Evolutionary conservation across 495 filamentous ascomycete genomes (phyloP).

Genomic region (Aspergillus nidulans): DNA sequence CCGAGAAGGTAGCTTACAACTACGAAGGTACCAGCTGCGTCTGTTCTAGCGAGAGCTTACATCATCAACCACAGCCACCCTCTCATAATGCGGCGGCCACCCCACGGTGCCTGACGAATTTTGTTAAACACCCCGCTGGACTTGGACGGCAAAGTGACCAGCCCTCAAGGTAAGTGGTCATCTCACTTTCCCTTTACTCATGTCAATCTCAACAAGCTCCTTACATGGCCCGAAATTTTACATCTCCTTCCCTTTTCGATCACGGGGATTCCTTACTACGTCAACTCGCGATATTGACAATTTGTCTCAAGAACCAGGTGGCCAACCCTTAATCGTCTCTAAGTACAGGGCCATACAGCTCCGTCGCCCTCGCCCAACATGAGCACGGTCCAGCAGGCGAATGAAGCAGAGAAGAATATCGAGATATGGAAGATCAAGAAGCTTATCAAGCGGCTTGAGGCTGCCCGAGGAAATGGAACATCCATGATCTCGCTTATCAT

Average conservation of each 20-base stretch:
- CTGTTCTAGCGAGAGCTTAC: constrained; percentile 20
- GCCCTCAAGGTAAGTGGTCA: constrained; percentile 19
- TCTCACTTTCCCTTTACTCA: neutral
- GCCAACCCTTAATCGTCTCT: constrained; percentile 10
- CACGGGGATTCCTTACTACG: too few species aligned
- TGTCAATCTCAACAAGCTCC: neutral
- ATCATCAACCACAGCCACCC: constrained; percentile 23
- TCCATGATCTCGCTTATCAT: constrained; percentile 99
- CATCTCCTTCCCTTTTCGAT: neutral
- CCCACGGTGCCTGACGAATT: constrained; percentile 43
- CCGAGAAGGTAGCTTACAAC: too few species aligned
- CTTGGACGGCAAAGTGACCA: constrained; percentile 33
- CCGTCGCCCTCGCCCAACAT: constrained; percentile 58
- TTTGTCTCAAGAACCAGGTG: neutral
- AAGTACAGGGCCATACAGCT: constrained; percentile 22
- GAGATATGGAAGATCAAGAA: constrained; percentile 91
- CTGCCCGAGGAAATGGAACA: constrained; percentile 90
- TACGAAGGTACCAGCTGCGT: neutral
- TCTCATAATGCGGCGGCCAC: constrained; percentile 22
- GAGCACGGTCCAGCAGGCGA: constrained; percentile 82
- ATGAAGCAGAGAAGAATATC: constrained; percentile 97
- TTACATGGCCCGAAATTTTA: neutral
- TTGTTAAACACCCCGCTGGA: constrained; percentile 33
- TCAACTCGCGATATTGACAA: neutral
- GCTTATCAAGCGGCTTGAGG: constrained; percentile 91